Percentiles rank a stretch among this genome's conserved stretches.
phyloP scores from a whole-genome alignment of 495 filamentous ascomycete species.

The Penicillium bovifimosum region DNA sequence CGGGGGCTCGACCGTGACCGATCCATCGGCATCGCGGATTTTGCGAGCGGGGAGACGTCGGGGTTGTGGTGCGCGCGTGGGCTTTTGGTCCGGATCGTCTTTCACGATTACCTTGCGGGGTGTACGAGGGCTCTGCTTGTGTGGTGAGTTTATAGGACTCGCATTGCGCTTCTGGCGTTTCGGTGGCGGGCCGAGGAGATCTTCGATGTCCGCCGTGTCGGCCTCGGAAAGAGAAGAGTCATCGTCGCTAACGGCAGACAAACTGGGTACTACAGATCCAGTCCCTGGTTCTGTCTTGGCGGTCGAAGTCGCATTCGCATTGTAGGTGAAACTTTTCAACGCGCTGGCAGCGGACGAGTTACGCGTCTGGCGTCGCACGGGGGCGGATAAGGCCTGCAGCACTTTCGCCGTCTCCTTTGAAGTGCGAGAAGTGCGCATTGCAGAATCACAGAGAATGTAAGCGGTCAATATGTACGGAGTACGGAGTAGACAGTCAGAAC shows the following conservation, averaged over 20 bases:
- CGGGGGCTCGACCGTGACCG: conserved; percentile 57
- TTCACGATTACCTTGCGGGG: conserved; percentile 16
- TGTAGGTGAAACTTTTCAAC: conserved; percentile 30
- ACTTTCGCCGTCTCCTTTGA: conserved; percentile 54
- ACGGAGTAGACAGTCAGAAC: not conserved
- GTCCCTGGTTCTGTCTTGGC: conserved; percentile 13
- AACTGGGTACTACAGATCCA: conserved; percentile 4
- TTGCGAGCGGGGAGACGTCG: conserved; percentile 61
- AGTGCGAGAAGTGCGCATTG: conserved; percentile 59
- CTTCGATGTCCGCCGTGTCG: conserved; percentile 57
- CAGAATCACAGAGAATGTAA: not conserved
- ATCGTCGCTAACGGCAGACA: conserved; percentile 17
- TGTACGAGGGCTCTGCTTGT: conserved; percentile 19
- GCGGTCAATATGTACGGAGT: not conserved
- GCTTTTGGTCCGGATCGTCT: conserved; percentile 23
- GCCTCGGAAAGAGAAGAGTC: conserved; percentile 41
- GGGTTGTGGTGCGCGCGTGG: conserved; percentile 28
- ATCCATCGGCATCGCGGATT: conserved; percentile 51
- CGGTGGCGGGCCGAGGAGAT: conserved; percentile 42
- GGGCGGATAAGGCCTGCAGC: conserved; percentile 40
- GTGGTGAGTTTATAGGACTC: conserved; percentile 2
- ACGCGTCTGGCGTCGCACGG: conserved; percentile 36
- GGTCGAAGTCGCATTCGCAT: conserved; percentile 6
- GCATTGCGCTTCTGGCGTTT: conserved; percentile 50
- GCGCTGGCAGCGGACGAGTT: conserved; percentile 25